A percentile compares a stretch with the other conserved stretches of the same genome.
phyloP scores from a whole-genome alignment of 2,329 filamentous ascomycete species.

The Phyllosticta capitalensis region DNA sequence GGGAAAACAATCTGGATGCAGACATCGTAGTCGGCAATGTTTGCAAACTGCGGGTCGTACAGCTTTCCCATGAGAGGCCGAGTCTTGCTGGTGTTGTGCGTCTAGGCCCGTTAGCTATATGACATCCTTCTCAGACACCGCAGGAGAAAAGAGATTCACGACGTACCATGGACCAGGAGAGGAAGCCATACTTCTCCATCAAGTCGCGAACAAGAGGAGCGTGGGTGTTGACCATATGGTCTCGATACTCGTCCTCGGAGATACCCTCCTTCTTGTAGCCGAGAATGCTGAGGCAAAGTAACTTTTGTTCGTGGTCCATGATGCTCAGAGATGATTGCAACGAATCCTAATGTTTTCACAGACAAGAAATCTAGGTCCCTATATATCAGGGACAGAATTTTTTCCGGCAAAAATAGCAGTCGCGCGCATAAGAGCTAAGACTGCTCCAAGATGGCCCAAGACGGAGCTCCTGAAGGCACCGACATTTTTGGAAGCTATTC shows the following conservation, averaged over 20 bases:
- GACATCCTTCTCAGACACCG: neutral
- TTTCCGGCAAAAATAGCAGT: neutral
- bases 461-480: neutral
- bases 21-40: constrained; percentile 42
- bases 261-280: constrained; percentile 41
- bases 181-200: constrained; percentile 42
- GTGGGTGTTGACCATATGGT: constrained; percentile 39
- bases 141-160: neutral
- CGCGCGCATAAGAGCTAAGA: neutral
- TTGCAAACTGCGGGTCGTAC: constrained; percentile 39
- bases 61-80: constrained; percentile 18
- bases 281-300: constrained; percentile 40
- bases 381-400: neutral
- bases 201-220: constrained; percentile 39
- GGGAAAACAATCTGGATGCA: constrained; percentile 42
- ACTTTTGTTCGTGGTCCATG: neutral
- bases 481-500: too few species aligned
- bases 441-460: neutral
- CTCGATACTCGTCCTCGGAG: constrained; percentile 39
- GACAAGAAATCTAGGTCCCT: neutral
- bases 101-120: neutral
- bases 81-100: neutral
- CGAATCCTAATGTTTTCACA: neutral
- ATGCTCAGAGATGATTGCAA: neutral
- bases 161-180: constrained; percentile 36